Base-by-base conservation (phyloP, 805 yeast genomes). In the Ogataea naganishii region DNA sequence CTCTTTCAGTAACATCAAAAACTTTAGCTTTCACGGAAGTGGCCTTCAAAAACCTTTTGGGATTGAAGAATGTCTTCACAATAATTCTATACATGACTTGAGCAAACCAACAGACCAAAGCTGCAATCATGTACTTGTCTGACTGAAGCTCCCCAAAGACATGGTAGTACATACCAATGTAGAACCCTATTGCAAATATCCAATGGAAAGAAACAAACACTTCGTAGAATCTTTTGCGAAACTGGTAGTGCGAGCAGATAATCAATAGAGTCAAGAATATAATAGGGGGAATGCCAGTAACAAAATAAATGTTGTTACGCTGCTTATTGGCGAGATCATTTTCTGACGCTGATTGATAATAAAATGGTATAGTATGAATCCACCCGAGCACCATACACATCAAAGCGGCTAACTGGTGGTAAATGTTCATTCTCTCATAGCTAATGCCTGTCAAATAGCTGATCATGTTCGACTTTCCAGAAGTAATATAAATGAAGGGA, bases 401-500 rank as follows among this genome's bases (percentile, higher is more conserved):
- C 6, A 66, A 51, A 0, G 71, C 65, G 1, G 58, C 59, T 51
- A 62, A 66, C 37, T 70, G 72, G 39, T 73, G 80, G 34, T 61
- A 55, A 16, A 58, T 55, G 40, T 72, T 72, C 31, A 73, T 43
- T 43, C 68, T 71, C 38, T 73, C 79, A 42, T 73, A 72, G 25
- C 72, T 58, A 13, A 72, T 54, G 9, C 78, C 79, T 0, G 78
- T 69, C 9, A 69, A 36, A 4, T 54, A 45, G 8, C 71, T 58
- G 24, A 72, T 59, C 31, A 69, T 40, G 43, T 72, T 73, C 6
- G 69, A 45, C 44, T 73, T 72, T 2, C 79, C 78, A 0, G 74
- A 62, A 33, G 72, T 43, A 3, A 69, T 52, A 31, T 62, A 60
- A 22, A 71, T 47, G 41, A 69, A 66, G 1, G 79, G 78, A 6